Percentiles rank a stretch among this genome's conserved stretches.
These are phyloP conservation scores for Polyporus tsugae DNA, from an alignment of 1,284 basidiomycete genomes.

Conservation along the genomic window DNA sequence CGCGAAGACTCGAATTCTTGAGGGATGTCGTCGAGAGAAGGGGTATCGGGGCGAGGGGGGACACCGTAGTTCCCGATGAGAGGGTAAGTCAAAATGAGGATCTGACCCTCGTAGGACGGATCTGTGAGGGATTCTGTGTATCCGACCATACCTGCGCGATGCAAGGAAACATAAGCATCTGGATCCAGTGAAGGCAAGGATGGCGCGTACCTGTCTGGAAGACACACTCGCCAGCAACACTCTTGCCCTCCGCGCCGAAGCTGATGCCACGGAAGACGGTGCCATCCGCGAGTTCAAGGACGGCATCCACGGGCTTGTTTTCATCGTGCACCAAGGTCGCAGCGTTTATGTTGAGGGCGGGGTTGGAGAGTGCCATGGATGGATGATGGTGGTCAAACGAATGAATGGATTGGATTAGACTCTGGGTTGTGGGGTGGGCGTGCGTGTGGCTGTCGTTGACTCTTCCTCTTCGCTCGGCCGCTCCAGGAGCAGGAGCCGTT, in stretches of 20 bases:
- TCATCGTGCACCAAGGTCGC: conserved; percentile 47
- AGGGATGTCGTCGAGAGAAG: conserved; percentile 71
- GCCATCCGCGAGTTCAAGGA: conserved; percentile 94
- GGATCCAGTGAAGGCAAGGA: conserved; percentile 2
- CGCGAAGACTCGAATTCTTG: conserved; percentile 92
- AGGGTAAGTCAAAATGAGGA: conserved; percentile 97
- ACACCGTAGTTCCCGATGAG: conserved; percentile 99
- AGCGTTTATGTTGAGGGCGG: conserved; percentile 42
- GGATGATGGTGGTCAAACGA: conserved; percentile 24
- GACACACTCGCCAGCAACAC: conserved; percentile 97
- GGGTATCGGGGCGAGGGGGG: conserved; percentile 72
- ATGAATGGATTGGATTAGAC: conserved; percentile 37
- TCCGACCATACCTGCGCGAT: conserved; percentile 90
- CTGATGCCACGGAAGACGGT: conserved; percentile 89
- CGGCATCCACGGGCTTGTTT: conserved; percentile 55
- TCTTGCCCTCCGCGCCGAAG: conserved; percentile 93
- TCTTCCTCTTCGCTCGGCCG: conserved; percentile 66
- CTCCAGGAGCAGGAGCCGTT: conserved; percentile 32
- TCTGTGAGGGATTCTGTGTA: conserved; percentile 99
- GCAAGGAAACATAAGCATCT: conserved; percentile 10
- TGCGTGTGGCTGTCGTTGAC: conserved; percentile 32
- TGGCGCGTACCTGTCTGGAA: conserved; percentile 91
- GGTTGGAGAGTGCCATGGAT: conserved; percentile 46
- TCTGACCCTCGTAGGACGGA: conserved; percentile 98
- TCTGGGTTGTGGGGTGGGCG: not conserved